Percentiles rank a stretch among this genome's conserved stretches.
phyloP scores from a whole-genome alignment of 1,284 basidiomycete genomes.

The Lignosus rhinocerotis region DNA sequence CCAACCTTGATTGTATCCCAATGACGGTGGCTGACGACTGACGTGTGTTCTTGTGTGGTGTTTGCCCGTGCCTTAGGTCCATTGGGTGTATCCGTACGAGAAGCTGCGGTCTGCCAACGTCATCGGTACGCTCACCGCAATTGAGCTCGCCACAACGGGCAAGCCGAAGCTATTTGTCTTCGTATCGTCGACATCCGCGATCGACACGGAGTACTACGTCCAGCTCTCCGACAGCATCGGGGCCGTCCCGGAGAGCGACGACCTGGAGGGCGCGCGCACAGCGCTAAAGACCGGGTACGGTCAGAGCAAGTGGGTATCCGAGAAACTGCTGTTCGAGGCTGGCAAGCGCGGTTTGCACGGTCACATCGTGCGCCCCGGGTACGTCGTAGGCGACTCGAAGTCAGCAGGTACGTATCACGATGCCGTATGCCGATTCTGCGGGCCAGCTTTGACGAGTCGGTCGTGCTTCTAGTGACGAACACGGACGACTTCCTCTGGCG shows the following conservation, averaged over 20 bases:
- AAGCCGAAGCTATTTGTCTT: constrained; percentile 88
- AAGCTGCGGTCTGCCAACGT: constrained; percentile 93
- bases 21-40: background rate
- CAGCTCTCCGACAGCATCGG: constrained; percentile 72
- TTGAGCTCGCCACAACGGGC: constrained; percentile 75
- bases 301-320: constrained; percentile 98
- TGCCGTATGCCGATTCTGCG: background rate
- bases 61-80: constrained; percentile 60
- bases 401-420: constrained; percentile 66
- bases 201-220: constrained; percentile 92
- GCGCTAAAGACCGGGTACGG: constrained; percentile 92
- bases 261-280: constrained; percentile 83
- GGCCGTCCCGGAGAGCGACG: constrained; percentile 87
- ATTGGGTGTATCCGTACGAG: constrained; percentile 99
- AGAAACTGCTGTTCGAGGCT: constrained; percentile 92
- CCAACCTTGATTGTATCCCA: background rate
- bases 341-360: constrained; percentile 86
- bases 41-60: background rate
- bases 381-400: constrained; percentile 92
- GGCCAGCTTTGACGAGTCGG: constrained; percentile 14
- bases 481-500: constrained; percentile 99
- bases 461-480: constrained; percentile 75
- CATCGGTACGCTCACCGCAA: constrained; percentile 80
- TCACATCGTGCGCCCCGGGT: constrained; percentile 91
- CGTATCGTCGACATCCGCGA: constrained; percentile 91